phyloP scores from a whole-genome alignment of 2,329 filamentous ascomycete species.

The Phaeosphaeriaceae sp. region DNA sequence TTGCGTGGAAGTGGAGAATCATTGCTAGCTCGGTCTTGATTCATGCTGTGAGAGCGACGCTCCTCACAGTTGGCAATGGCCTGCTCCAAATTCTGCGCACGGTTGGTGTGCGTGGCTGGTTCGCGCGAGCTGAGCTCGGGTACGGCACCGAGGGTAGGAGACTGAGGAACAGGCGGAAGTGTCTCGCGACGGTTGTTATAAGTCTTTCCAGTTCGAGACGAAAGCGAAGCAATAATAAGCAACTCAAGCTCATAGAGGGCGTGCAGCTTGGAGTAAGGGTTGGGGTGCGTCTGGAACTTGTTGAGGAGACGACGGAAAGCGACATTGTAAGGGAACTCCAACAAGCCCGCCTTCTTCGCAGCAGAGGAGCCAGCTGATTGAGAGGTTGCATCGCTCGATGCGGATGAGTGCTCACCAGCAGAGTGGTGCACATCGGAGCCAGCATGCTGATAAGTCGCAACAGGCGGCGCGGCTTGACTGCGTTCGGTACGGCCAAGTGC shows the following conservation, averaged over 20 bases:
- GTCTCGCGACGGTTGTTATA: constrained; percentile 49
- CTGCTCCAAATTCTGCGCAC: constrained; percentile 63
- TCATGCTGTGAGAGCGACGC: constrained; percentile 66
- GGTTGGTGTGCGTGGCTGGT: constrained; percentile 49
- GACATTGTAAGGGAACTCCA: constrained; percentile 78
- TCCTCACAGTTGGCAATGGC: constrained; percentile 74
- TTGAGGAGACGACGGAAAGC: constrained; percentile 81
- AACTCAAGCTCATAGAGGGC: constrained; percentile 83
- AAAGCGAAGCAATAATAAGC: constrained; percentile 78
- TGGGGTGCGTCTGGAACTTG: constrained; percentile 88
- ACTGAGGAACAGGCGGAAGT: constrained; percentile 52
- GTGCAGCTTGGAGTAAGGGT: constrained; percentile 84
- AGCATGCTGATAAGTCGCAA: constrained; percentile 52
- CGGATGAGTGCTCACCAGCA: constrained; percentile 53
- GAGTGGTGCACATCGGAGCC: constrained; percentile 49
- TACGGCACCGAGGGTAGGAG: constrained; percentile 53
- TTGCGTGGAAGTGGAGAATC: constrained; percentile 48
- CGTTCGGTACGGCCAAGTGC: constrained; percentile 51
- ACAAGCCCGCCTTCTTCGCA: constrained; percentile 51
- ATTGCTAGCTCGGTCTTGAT: constrained; percentile 40
- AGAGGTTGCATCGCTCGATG: constrained; percentile 54
- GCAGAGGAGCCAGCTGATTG: constrained; percentile 49
- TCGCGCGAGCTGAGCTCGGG: constrained; percentile 54
- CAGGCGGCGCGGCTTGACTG: constrained; percentile 50
- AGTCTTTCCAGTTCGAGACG: constrained; percentile 59